Evolutionary conservation across 2,329 filamentous ascomycete genomes (phyloP).

Genomic region (Neofusicoccum sp.): DNA sequence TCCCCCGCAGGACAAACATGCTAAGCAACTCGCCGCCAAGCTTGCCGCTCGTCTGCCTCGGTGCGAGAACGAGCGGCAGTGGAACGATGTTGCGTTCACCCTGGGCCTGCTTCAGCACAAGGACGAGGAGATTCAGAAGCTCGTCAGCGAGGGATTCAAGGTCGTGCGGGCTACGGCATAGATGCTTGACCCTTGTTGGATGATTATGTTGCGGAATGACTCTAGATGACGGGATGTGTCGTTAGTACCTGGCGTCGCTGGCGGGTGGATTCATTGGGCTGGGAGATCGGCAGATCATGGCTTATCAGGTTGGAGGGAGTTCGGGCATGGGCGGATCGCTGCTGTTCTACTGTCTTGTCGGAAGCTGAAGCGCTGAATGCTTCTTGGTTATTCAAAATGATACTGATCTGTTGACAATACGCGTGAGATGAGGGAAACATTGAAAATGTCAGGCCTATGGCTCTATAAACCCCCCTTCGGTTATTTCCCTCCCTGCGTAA

Average conservation of each 20-base stretch:
- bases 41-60: conserved; percentile 81
- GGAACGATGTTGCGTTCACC: conserved; percentile 96
- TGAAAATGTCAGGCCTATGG: no score
- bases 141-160: conserved; percentile 73
- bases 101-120: conserved; percentile 88
- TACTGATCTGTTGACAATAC: no score
- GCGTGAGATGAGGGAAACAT: no score
- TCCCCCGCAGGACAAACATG: conserved; percentile 80
- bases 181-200: neutral
- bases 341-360: neutral
- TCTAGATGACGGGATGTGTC: neutral
- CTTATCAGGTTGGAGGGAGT: neutral
- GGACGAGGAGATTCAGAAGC: conserved; percentile 83
- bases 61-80: conserved; percentile 91
- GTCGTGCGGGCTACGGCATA: conserved; percentile 41
- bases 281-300: neutral
- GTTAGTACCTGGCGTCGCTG: neutral
- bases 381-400: neutral
- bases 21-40: conserved; percentile 90
- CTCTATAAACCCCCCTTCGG: no score
- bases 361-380: neutral
- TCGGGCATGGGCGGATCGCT: neutral
- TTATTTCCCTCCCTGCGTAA: no score
- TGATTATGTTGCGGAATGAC: neutral
- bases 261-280: neutral